phyloP scores from a whole-genome alignment of 495 filamentous ascomycete species.

The Hypoxylon fragiforme region DNA sequence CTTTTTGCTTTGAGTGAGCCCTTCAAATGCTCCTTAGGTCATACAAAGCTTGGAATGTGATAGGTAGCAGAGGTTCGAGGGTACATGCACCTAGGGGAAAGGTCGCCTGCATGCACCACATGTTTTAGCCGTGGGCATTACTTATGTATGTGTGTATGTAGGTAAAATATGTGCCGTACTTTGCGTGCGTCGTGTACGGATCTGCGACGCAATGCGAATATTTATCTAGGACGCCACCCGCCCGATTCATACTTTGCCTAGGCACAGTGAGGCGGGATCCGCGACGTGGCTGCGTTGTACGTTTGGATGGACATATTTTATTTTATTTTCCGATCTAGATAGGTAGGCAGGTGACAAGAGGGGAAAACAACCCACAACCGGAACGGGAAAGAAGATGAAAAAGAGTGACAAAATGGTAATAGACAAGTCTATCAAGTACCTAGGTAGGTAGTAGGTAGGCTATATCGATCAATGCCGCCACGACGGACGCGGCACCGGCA shows the following conservation, averaged over 20 bases:
- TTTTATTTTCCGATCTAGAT: slow-evolving; percentile 28
- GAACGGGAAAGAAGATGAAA: too few relatives aligned
- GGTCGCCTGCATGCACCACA: slow-evolving; percentile 26
- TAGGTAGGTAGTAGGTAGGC: too few relatives aligned
- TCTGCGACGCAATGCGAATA: slow-evolving; percentile 7
- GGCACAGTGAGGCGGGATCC: slow-evolving; percentile 21
- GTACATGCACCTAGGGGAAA: slow-evolving; percentile 19
- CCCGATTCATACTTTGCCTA: slow-evolving; percentile 5
- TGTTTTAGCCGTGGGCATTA: too few relatives aligned
- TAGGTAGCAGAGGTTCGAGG: neutral
- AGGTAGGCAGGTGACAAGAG: slow-evolving; percentile 6
- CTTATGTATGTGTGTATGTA: too few relatives aligned
- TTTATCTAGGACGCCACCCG: neutral
- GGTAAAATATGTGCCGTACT: too few relatives aligned
- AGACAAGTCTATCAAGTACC: too few relatives aligned
- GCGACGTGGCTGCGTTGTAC: slow-evolving; percentile 25
- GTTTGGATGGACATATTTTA: neutral
- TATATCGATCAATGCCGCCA: slow-evolving; percentile 17
- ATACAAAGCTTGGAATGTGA: too few relatives aligned
- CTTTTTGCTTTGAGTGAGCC: too few relatives aligned
- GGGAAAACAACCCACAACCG: slow-evolving; percentile 8
- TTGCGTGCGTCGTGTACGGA: slow-evolving; percentile 23
- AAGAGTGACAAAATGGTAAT: too few relatives aligned
- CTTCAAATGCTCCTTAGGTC: too few relatives aligned
- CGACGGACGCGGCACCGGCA: slow-evolving; percentile 25